A percentile compares a stretch with the other conserved stretches of the same genome.
Evolutionary conservation across 83 land plant species (phyloP).

Genomic region (Thuja plicata): DNA sequence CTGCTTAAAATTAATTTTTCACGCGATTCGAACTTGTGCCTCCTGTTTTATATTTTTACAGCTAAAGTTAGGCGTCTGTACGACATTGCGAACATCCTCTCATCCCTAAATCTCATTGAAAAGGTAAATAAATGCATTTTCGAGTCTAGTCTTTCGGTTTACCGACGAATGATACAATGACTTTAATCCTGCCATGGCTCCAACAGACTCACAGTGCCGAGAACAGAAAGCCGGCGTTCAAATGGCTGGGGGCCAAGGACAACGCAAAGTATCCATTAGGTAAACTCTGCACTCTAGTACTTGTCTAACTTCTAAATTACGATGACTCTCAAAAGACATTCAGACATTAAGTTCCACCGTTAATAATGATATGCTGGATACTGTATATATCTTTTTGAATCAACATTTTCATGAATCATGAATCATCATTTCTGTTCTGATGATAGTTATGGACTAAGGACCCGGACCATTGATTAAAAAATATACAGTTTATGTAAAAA

Average conservation of each 20-base stretch:
- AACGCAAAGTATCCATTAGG: constrained; percentile 14
- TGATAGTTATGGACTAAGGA: no score
- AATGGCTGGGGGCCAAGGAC: constrained; percentile 69
- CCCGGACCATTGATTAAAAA: no score
- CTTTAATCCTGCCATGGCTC: background rate
- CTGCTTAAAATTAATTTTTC: background rate
- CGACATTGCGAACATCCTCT: constrained; percentile 93
- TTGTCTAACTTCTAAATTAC: background rate
- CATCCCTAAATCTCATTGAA: constrained; percentile 86
- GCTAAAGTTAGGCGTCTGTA: constrained; percentile 94
- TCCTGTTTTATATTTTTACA: constrained; percentile 32
- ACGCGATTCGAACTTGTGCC: background rate
- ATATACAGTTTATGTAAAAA: no score
- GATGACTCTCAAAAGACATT: no score
- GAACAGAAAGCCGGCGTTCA: constrained; percentile 88
- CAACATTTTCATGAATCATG: no score
- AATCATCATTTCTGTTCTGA: no score
- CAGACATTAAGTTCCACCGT: no score
- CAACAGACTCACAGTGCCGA: constrained; percentile 64
- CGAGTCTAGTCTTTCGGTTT: background rate
- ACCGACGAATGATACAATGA: background rate
- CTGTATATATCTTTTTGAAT: no score
- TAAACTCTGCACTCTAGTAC: background rate
- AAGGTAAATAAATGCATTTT: constrained; percentile 48
- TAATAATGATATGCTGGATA: no score